Percentiles rank a stretch among this genome's conserved stretches.
Evolutionary conservation across 306 rosid genomes (phyloP).

Genomic region (Arachis hypogaea): DNA sequence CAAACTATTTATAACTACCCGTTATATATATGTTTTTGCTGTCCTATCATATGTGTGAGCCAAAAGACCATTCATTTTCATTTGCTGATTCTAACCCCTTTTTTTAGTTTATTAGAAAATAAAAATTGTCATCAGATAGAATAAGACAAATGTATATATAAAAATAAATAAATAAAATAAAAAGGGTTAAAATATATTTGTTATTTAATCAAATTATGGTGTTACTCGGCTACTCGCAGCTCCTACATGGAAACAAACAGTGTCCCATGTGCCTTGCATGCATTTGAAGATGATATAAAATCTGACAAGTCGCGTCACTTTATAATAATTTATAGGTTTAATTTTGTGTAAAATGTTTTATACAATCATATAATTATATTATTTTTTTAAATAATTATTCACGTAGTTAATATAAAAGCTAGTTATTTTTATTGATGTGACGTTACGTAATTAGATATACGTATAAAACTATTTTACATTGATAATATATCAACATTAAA

Average conservation of each 20-base stretch:
- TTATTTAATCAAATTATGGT: neutral
- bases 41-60: neutral
- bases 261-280: conserved; percentile 44
- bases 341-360: too few relatives aligned
- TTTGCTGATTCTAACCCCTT: neutral
- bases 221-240: neutral
- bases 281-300: conserved; percentile 14
- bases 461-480: too few relatives aligned
- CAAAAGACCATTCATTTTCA: neutral
- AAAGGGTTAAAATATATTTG: neutral
- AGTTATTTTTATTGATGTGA: too few relatives aligned
- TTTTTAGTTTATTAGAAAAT: neutral
- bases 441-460: too few relatives aligned
- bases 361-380: too few relatives aligned
- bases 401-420: too few relatives aligned
- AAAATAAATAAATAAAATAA: neutral
- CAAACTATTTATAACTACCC: neutral
- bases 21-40: neutral
- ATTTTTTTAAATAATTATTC: too few relatives aligned
- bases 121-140: neutral
- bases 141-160: neutral
- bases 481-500: too few relatives aligned
- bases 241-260: conserved; percentile 25
- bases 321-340: neutral
- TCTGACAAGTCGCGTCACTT: conserved; percentile 3